These are phyloP conservation scores for Alternaria sp. DNA, from an alignment of 2,329 filamentous ascomycete species.

Conservation along the genomic window DNA sequence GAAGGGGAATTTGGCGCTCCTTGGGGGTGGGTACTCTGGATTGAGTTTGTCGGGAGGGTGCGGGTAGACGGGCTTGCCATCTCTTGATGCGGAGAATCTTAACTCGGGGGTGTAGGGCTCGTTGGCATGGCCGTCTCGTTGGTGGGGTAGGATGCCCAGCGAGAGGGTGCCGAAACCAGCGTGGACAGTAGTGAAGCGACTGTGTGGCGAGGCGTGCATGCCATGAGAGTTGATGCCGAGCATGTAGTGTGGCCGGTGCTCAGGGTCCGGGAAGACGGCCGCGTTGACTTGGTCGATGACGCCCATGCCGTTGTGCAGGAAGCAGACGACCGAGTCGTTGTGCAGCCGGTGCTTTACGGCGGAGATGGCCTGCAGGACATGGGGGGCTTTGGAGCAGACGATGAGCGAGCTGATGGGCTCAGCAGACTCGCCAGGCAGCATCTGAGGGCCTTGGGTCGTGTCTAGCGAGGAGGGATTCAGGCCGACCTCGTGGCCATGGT, in stretches of 20 bases:
- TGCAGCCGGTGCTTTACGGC: conserved; percentile 72
- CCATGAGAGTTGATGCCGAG: conserved; percentile 71
- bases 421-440: conserved; percentile 35
- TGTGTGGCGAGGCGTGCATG: conserved; percentile 52
- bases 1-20: conserved; percentile 36
- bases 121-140: conserved; percentile 32
- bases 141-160: conserved; percentile 59
- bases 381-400: conserved; percentile 75
- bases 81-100: conserved; percentile 18
- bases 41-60: conserved; percentile 21
- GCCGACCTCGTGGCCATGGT: conserved; percentile 48
- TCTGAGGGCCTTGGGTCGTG: conserved; percentile 4
- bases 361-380: conserved; percentile 70
- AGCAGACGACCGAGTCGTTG: conserved; percentile 72
- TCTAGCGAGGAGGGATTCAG: conserved; percentile 14
- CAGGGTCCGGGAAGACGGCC: conserved; percentile 71
- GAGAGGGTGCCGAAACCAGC: conserved; percentile 65
- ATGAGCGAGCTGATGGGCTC: conserved; percentile 75
- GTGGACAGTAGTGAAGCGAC: conserved; percentile 62
- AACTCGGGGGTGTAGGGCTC: conserved; percentile 33
- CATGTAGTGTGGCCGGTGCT: conserved; percentile 75
- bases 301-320: conserved; percentile 84
- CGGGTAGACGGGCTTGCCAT: conserved; percentile 6
- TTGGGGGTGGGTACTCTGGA: conserved; percentile 19
- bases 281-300: conserved; percentile 78